Conservation (phyloP, 345 rosid genomes). For the Gossypium rotundifolium region DNA sequence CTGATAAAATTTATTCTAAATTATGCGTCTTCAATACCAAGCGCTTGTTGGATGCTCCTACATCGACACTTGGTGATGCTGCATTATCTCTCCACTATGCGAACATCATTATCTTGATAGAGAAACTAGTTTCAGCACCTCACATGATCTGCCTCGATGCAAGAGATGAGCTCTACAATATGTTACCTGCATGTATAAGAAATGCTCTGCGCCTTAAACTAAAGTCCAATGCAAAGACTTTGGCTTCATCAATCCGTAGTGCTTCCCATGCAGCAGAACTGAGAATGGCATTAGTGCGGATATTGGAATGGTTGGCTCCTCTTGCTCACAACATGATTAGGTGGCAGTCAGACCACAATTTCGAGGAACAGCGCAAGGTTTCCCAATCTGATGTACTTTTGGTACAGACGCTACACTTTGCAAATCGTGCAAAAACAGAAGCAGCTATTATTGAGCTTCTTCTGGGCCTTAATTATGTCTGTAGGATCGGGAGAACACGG, state of each 20-base stretch:
- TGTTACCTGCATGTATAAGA: slow-evolving; percentile 43
- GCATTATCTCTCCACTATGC: slow-evolving; percentile 64
- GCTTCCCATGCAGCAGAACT: slow-evolving; percentile 39
- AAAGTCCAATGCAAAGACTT: slow-evolving; percentile 25
- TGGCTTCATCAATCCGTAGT: slow-evolving; percentile 29
- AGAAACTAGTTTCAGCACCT: slow-evolving; percentile 45
- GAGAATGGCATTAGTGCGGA: slow-evolving; percentile 28
- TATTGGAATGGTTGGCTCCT: slow-evolving; percentile 56
- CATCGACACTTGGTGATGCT: slow-evolving; percentile 53
- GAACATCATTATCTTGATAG: slow-evolving; percentile 40
- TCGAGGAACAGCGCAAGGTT: slow-evolving; percentile 42
- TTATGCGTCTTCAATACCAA: slow-evolving; percentile 32
- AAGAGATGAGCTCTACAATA: slow-evolving; percentile 51
- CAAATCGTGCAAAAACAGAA: slow-evolving; percentile 56
- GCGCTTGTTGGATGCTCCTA: slow-evolving; percentile 33
- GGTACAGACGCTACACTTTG: slow-evolving; percentile 60
- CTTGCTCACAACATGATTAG: slow-evolving; percentile 50
- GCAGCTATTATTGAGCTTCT: slow-evolving; percentile 57
- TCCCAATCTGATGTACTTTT: slow-evolving; percentile 43
- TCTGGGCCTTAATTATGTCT: slow-evolving; percentile 48
- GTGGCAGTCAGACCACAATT: slow-evolving; percentile 54
- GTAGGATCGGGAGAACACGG: slow-evolving; percentile 24
- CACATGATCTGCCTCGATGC: slow-evolving; percentile 39
- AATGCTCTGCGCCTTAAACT: slow-evolving; percentile 37
- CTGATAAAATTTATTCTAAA: slow-evolving; percentile 26